A percentile compares a stretch with the other conserved stretches of the same genome.
phyloP scores from a whole-genome alignment of 495 filamentous ascomycete genomes.

The Hypoxylon fragiforme region DNA sequence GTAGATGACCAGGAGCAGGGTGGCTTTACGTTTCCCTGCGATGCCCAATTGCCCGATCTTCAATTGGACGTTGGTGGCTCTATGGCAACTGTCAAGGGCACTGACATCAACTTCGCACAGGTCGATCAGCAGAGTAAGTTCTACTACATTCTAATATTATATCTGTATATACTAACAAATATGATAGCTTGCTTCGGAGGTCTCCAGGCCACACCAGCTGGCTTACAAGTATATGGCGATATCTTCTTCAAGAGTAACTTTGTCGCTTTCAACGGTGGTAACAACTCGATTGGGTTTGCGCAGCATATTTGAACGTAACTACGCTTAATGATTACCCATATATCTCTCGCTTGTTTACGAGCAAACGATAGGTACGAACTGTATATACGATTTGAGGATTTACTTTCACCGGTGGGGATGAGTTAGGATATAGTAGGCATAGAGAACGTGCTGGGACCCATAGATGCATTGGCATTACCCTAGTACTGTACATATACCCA shows the following conservation, averaged over 20 bases:
- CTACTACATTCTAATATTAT: no score
- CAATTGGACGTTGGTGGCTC: slow-evolving; percentile 63
- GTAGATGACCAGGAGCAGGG: slow-evolving; percentile 50
- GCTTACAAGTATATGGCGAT: slow-evolving; percentile 75
- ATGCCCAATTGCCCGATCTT: slow-evolving; percentile 62
- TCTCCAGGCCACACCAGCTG: slow-evolving; percentile 63
- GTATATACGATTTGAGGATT: slow-evolving; percentile 25
- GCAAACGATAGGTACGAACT: slow-evolving; percentile 5
- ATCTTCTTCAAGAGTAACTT: slow-evolving; percentile 80
- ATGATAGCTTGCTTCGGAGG: slow-evolving; percentile 72
- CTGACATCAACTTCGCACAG: slow-evolving; percentile 65
- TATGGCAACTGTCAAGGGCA: slow-evolving; percentile 68
- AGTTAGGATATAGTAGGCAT: slow-evolving; percentile 20
- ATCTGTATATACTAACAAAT: no score
- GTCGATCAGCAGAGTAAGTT: slow-evolving; percentile 53
- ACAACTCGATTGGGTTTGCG: slow-evolving; percentile 63
- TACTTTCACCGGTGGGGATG: slow-evolving; percentile 2
- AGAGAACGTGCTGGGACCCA: slow-evolving; percentile 7
- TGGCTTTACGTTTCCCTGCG: slow-evolving; percentile 63
- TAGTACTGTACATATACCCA: slow-evolving; percentile 21
- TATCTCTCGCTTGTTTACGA: slow-evolving; percentile 4
- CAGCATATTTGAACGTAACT: slow-evolving; percentile 43
- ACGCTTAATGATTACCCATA: slow-evolving; percentile 1
- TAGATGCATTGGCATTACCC: background rate
- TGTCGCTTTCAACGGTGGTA: slow-evolving; percentile 74